Evolutionary conservation across 148 eudicot species (phyloP).

Genomic region (Amaranthus hypochondriacus): DNA sequence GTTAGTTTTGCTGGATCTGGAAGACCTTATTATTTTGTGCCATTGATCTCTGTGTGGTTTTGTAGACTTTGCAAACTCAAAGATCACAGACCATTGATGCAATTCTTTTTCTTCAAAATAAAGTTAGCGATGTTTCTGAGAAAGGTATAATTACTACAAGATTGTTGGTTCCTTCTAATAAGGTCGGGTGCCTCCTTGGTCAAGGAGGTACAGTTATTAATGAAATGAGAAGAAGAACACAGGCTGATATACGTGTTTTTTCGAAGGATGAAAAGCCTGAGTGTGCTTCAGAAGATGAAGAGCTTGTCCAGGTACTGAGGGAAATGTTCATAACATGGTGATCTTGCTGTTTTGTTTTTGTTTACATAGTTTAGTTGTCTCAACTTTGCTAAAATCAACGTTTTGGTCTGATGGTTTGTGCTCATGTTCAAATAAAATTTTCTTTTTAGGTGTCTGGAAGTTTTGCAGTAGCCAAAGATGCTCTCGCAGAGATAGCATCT

Average conservation of each 20-base stretch:
- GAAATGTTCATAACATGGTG: neutral
- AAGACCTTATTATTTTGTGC: slow-evolving; percentile 2
- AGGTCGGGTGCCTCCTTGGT: slow-evolving; percentile 85
- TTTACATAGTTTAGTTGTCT: neutral
- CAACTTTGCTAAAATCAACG: neutral
- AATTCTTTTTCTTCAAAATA: slow-evolving; percentile 62
- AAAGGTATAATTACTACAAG: slow-evolving; percentile 62
- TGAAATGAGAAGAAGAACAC: slow-evolving; percentile 79
- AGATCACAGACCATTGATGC: slow-evolving; percentile 81
- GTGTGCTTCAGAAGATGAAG: slow-evolving; percentile 69
- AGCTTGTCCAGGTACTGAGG: slow-evolving; percentile 73
- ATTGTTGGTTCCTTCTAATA: slow-evolving; percentile 69
- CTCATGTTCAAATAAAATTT: neutral
- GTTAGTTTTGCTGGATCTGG: neutral
- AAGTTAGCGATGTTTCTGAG: slow-evolving; percentile 65
- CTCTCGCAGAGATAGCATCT: slow-evolving; percentile 61
- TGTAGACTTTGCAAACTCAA: slow-evolving; percentile 46
- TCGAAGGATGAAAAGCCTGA: slow-evolving; percentile 74
- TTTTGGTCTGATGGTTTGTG: neutral
- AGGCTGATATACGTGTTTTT: slow-evolving; percentile 67
- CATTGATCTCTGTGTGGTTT: slow-evolving; percentile 16
- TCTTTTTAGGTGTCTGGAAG: slow-evolving; percentile 61
- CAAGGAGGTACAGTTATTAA: slow-evolving; percentile 76
- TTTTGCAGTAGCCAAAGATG: slow-evolving; percentile 65
- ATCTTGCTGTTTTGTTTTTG: slow-evolving; percentile 2